Base-by-base conservation (phyloP, 176 grass and related monocot genomes). In the Ensete ventricosum region DNA sequence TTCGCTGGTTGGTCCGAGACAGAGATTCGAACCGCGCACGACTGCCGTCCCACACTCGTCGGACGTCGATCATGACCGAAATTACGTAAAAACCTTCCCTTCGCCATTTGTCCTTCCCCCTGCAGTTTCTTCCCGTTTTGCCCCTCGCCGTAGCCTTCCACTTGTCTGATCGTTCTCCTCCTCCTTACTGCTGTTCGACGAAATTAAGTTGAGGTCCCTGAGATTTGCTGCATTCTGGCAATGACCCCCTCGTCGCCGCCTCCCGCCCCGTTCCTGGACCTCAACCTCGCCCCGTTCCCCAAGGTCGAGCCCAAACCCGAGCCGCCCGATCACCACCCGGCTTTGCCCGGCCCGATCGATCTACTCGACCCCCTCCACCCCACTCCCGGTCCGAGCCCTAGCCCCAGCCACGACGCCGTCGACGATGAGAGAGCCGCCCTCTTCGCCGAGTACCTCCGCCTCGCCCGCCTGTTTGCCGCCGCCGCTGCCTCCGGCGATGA, bases 301-400 rank as follows among this genome's bases (percentile, higher is more conserved):
- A 77, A 77, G 60, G 8, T 77, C 59, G 75, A 77, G 60, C 75
- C 75, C 11, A 77, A 77, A 22, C 20, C 21, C 11, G 75, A 77
- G 59, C 75, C 58, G 48, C n/a, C 24, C 49, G 75, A 77, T 34
- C 6, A 21, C 43, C n/a, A 17, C 43, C n/a, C 58, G 49, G 10
- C 8, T 3, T 24, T 8, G 10, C 22, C 24, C 9, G 53, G 19
- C 16, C 26, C 21, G 23, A 19, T 5, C 20, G 75, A 11, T 1
- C 75, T 60, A 2, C 58, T 24, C 19, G 75, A 77, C n/a, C 20
- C 60, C 48, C 11, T 52, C 20, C 34, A 24, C 0, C 43, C 60
- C 7, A 17, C 16, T 23, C 21, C n/a, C 13, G 14, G 14, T 12
- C 59, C n/a, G 14, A 10, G 48, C 60, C 14, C 49, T 23, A 65